Percentiles rank a stretch among this genome's conserved stretches.
These are phyloP conservation scores for Chamaecrista fasciculata DNA, from an alignment of 306 rosid species.

Conservation along the genomic window DNA sequence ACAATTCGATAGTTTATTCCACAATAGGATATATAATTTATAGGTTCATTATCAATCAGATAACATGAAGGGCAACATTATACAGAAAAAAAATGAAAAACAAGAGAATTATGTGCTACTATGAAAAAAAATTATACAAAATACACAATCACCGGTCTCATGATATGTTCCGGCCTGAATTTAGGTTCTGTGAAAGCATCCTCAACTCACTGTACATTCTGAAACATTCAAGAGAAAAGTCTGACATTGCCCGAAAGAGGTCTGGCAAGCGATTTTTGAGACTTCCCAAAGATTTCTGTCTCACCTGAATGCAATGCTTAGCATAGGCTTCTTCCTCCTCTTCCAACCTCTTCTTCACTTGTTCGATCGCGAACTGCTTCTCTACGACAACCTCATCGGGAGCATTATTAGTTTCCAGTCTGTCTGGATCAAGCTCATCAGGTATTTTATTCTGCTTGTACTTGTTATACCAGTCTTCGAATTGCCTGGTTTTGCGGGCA, in stretches of 20 bases:
- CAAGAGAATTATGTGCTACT: slow-evolving; percentile 1
- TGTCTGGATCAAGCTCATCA: slow-evolving; percentile 44
- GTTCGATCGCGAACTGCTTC: slow-evolving; percentile 55
- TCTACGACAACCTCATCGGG: slow-evolving; percentile 49
- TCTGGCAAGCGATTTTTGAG: slow-evolving; percentile 74
- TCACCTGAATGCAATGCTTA: slow-evolving; percentile 64
- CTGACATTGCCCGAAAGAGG: slow-evolving; percentile 68
- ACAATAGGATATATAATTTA: slow-evolving; percentile 27
- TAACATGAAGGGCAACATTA: slow-evolving; percentile 17
- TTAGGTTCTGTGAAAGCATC: slow-evolving; percentile 41
- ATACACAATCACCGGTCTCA: slow-evolving; percentile 26
- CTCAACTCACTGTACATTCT: slow-evolving; percentile 61
- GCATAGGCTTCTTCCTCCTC: slow-evolving; percentile 56
- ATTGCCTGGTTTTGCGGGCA: slow-evolving; percentile 60
- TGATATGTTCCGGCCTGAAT: slow-evolving; percentile 36
- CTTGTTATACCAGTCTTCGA: slow-evolving; percentile 78
- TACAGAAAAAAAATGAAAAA: slow-evolving; percentile 18
- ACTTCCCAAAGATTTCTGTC: slow-evolving; percentile 74
- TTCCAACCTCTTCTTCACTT: slow-evolving; percentile 65
- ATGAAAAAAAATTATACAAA: neutral
- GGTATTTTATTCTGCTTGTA: slow-evolving; percentile 54
- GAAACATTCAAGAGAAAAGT: slow-evolving; percentile 57
- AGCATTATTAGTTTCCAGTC: slow-evolving; percentile 37
- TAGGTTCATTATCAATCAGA: slow-evolving; percentile 35
- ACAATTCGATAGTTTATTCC: slow-evolving; percentile 24